Base-by-base conservation (phyloP, 1,139 yeast species). In the Geotrichum restrictum region DNA sequence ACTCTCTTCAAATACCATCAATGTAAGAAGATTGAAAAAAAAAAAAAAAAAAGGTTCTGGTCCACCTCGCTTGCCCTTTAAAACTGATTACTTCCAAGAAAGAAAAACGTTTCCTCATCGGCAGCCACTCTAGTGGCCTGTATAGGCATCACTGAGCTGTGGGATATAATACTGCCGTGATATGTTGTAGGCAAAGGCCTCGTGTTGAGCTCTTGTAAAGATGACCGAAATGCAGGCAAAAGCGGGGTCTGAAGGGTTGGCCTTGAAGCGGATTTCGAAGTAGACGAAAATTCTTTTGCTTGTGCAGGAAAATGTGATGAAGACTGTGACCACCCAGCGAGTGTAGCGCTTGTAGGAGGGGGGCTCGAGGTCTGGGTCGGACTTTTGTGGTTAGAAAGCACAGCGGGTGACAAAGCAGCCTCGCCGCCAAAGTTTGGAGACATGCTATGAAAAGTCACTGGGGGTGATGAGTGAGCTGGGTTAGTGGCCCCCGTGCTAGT, bases 11-110 rank as follows among this genome's bases (percentile, higher is more conserved):
- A n/a, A n/a, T n/a, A n/a, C n/a, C n/a, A n/a, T n/a, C n/a, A 4
- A 22, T 11, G 44, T 16, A n/a, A 13, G 13, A 29, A 16, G 36
- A 41, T 29, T 5, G 22, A 21, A 27, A 11, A 31, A 29, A 19
- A 29, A 22, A 31, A 22, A 18, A 40, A 27, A 13, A 39, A 2
- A n/a, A n/a, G n/a, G n/a, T n/a, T n/a, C n/a, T n/a, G n/a, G 29
- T 24, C 29, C 29, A 24, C 29, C 29, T 24, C 29, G 29, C 29
- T 8, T 24, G 29, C 8, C 10, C 29, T 13, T 22, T 18, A 41
- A 14, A 4, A 41, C 24, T 41, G 45, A 22, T 41, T 41, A 36
- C 45, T 41, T 27, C 45, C 45, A 2, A 41, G 36, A 29, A 41
- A 41, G 45, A 14, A 41, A 16, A 41, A 41, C 11, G 31, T 8